Percentiles rank a stretch among this genome's conserved stretches.
phyloP scores from a whole-genome alignment of 371 early-diverging fungal species.

The Lichtheimia hyalospora region DNA sequence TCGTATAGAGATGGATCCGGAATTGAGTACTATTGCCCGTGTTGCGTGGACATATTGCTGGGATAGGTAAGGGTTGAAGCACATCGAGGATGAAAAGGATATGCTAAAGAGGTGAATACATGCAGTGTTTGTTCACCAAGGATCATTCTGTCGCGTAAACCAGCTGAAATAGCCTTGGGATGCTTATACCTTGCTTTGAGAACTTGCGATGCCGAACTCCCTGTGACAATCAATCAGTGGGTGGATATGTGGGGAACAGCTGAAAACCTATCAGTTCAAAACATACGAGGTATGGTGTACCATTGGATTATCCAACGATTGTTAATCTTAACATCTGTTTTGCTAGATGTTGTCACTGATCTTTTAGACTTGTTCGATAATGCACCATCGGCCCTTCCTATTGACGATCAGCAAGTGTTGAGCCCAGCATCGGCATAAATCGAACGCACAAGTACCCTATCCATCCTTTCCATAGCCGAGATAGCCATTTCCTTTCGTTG shows the following conservation, averaged over 20 bases:
- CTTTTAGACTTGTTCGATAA: constrained; percentile 29
- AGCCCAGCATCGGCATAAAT: too few species aligned
- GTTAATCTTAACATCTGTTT: not conserved
- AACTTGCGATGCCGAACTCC: constrained; percentile 27
- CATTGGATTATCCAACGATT: not conserved
- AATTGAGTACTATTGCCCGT: constrained; percentile 40
- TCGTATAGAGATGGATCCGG: constrained; percentile 36
- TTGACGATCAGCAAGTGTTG: not conserved
- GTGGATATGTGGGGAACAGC: constrained; percentile 51
- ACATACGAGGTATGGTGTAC: constrained; percentile 27
- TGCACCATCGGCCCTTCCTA: not conserved
- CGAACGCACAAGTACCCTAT: not conserved
- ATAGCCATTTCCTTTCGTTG: too few species aligned
- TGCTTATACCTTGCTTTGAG: constrained; percentile 49
- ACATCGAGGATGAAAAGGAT: not conserved
- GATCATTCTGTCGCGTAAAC: constrained; percentile 33
- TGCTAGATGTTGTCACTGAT: constrained; percentile 36
- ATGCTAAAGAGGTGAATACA: not conserved
- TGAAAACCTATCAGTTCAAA: constrained; percentile 49
- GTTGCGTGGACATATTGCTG: constrained; percentile 45
- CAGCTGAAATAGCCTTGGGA: constrained; percentile 40
- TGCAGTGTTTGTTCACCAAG: constrained; percentile 41
- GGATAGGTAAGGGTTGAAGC: constrained; percentile 29
- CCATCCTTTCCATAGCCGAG: not conserved
- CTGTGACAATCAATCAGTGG: constrained; percentile 47